Conservation (phyloP, 116 monocot genomes). For the Posidonia oceanica region DNA sequence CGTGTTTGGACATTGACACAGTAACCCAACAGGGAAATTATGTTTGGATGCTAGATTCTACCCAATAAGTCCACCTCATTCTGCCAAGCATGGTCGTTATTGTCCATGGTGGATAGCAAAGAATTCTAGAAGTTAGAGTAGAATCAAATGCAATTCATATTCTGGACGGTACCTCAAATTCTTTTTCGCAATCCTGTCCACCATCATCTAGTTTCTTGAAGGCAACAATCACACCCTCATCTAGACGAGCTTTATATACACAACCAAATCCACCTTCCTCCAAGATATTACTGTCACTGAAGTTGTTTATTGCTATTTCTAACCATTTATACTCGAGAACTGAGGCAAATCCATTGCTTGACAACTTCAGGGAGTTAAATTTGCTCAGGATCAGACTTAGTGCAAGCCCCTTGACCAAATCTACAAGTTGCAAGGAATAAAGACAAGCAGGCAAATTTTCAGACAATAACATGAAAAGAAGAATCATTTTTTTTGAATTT, state of each 20-base stretch:
- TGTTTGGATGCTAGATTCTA: constrained; percentile 65
- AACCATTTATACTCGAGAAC: constrained; percentile 56
- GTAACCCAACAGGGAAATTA: too few relatives aligned
- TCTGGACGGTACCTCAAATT: constrained; percentile 55
- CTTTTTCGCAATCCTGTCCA: constrained; percentile 44
- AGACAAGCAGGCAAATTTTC: too few relatives aligned
- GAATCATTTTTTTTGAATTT: too few relatives aligned
- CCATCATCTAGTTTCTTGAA: constrained; percentile 68
- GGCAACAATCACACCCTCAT: too few relatives aligned
- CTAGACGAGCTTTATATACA: too few relatives aligned
- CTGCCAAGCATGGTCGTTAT: constrained; percentile 28
- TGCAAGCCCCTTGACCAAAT: too few relatives aligned
- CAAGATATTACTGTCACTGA: constrained; percentile 60
- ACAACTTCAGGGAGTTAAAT: too few relatives aligned
- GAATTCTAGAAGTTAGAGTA: neutral
- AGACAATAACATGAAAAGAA: too few relatives aligned
- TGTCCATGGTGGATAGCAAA: neutral
- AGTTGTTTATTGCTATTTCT: constrained; percentile 61
- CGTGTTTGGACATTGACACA: too few relatives aligned
- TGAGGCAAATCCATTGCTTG: too few relatives aligned
- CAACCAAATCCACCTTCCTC: constrained; percentile 63
- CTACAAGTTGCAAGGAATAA: too few relatives aligned
- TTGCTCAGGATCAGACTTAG: too few relatives aligned
- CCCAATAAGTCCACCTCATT: constrained; percentile 81
- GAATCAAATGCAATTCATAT: neutral